These are phyloP conservation scores for Penicillium paneum DNA, from an alignment of 2,329 filamentous ascomycete genomes.

Conservation along the genomic window DNA sequence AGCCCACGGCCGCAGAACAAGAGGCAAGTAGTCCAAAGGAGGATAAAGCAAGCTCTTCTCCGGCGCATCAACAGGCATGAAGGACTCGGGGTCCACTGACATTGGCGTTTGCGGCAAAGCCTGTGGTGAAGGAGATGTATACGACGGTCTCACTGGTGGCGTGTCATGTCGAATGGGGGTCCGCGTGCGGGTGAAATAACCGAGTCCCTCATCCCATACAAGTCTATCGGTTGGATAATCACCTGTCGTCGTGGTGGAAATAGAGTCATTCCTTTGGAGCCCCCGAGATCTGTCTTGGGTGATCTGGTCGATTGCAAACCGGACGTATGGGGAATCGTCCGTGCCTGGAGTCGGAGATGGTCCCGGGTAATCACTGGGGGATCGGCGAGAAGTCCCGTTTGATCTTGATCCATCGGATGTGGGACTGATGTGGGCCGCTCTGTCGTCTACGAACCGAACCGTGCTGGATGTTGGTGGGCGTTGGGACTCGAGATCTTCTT, in stretches of 20 bases:
- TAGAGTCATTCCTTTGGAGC: slow-evolving; percentile 51
- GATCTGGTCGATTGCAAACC: slow-evolving; percentile 83
- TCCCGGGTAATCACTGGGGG: slow-evolving; percentile 30
- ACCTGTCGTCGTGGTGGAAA: slow-evolving; percentile 22
- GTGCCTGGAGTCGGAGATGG: slow-evolving; percentile 66
- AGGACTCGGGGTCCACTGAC: slow-evolving; percentile 42
- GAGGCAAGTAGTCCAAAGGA: slow-evolving; percentile 66
- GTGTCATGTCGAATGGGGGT: slow-evolving; percentile 30
- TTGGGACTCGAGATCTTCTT: slow-evolving; percentile 12
- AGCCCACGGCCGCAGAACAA: slow-evolving; percentile 64
- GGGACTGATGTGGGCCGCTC: slow-evolving; percentile 21
- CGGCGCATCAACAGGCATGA: slow-evolving; percentile 48
- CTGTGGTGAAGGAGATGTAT: slow-evolving; percentile 33
- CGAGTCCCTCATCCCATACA: slow-evolving; percentile 47
- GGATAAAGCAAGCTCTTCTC: slow-evolving; percentile 46
- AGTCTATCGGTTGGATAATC: slow-evolving; percentile 53
- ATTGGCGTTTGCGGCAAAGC: slow-evolving; percentile 30
- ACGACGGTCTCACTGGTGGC: slow-evolving; percentile 33
- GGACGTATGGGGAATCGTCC: slow-evolving; percentile 83
- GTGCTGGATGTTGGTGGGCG: slow-evolving; percentile 25
- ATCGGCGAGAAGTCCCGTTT: slow-evolving; percentile 25
- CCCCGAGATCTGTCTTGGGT: slow-evolving; percentile 66
- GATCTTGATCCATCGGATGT: slow-evolving; percentile 20
- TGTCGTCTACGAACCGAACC: slow-evolving; percentile 29
- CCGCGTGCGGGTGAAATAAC: slow-evolving; percentile 39